A percentile compares a stretch with the other conserved stretches of the same genome.
Evolutionary conservation across 352 stramenopile species (phyloP).

Genomic region (Thalassiosira ordinaria): DNA sequence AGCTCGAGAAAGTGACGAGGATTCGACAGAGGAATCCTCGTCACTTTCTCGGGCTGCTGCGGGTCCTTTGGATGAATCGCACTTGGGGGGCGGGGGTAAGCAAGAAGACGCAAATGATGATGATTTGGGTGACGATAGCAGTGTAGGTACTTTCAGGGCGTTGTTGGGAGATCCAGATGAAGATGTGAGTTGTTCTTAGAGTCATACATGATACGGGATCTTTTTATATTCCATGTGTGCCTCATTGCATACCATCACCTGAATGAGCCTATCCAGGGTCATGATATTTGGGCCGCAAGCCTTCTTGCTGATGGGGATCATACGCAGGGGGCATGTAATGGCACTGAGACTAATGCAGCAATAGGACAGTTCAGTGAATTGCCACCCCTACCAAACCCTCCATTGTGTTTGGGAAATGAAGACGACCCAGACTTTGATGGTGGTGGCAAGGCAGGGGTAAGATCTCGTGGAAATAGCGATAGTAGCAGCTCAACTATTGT

Average conservation of each 20-base stretch:
- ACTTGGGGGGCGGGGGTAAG: conserved; percentile 8
- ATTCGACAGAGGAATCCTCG: not conserved
- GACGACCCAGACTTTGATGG: not conserved
- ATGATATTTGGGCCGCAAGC: not conserved
- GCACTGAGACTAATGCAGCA: no score
- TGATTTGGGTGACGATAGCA: not conserved
- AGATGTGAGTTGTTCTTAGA: not conserved
- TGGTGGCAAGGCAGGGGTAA: not conserved
- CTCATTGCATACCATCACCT: no score
- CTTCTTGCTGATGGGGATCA: not conserved
- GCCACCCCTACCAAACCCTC: no score
- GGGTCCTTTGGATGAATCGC: not conserved
- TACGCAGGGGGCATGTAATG: not conserved
- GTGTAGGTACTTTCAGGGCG: not conserved
- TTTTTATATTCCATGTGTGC: no score
- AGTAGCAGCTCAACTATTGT: not conserved
- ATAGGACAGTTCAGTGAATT: no score
- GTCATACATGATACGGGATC: no score
- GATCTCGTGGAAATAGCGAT: not conserved
- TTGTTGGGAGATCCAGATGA: not conserved
- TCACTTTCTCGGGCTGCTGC: not conserved
- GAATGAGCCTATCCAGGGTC: not conserved
- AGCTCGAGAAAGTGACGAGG: not conserved
- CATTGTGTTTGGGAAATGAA: no score
- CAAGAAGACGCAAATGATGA: not conserved